A percentile compares a stretch with the other conserved stretches of the same genome.
phyloP scores from a whole-genome alignment of 768 basidiomycete species.

The Clathrus columnatus region DNA sequence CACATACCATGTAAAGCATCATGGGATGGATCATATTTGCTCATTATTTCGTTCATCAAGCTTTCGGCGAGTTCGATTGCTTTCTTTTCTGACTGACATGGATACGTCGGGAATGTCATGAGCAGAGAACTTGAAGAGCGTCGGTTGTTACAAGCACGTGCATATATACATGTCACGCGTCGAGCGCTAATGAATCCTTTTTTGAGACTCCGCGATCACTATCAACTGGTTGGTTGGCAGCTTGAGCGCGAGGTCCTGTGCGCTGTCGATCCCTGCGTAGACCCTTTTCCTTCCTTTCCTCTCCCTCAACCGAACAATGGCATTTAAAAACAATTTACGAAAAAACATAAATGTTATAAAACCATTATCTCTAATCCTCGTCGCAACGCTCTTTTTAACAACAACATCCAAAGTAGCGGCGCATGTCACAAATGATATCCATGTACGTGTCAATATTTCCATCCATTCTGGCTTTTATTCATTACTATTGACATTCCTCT shows the following conservation, averaged over 20 bases:
- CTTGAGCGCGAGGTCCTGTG: not conserved
- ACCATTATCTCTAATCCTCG: not conserved
- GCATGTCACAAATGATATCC: not conserved
- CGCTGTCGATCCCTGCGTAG: not conserved
- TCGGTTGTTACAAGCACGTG: not conserved
- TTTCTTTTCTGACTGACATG: constrained; percentile 10
- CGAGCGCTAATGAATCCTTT: not conserved
- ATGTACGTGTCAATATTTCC: not conserved
- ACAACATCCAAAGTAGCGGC: not conserved
- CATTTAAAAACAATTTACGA: not conserved
- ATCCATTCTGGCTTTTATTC: not conserved
- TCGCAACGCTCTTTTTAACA: constrained; percentile 2
- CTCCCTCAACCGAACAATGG: not conserved
- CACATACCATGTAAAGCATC: constrained; percentile 67
- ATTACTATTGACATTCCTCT: not conserved
- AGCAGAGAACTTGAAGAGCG: no score
- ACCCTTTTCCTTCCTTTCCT: not conserved
- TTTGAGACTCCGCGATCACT: not conserved
- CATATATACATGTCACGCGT: no score
- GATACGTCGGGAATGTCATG: no score
- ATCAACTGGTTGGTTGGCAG: not conserved
- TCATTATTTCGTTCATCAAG: constrained; percentile 67
- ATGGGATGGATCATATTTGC: constrained; percentile 71
- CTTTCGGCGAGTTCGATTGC: constrained; percentile 52
- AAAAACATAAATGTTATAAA: not conserved